Conservation (phyloP, 1,139 yeast genomes). For the Pichia sp. region DNA sequence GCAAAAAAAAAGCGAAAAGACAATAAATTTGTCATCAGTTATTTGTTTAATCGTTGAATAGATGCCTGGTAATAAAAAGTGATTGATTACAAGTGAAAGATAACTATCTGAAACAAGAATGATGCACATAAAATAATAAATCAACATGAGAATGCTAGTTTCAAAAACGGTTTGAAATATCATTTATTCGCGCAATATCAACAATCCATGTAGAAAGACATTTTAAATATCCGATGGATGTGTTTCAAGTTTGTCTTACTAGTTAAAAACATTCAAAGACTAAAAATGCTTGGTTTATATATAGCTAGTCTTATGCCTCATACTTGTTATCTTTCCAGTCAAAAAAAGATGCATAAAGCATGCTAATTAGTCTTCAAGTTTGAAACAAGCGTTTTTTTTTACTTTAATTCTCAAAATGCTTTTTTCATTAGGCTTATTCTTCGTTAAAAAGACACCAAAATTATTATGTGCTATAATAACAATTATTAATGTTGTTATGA, state of each 20-base stretch:
- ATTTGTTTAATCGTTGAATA: neutral
- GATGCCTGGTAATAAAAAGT: neutral
- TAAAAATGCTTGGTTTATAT: neutral
- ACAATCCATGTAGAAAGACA: neutral
- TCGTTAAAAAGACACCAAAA: conserved; percentile 19
- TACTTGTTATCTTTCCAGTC: too few species aligned
- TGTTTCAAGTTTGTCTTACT: neutral
- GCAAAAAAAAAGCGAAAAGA: neutral
- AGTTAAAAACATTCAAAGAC: neutral
- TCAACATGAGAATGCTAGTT: neutral
- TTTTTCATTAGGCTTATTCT: conserved; percentile 6
- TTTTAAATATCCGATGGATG: neutral
- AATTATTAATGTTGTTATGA: conserved; percentile 23
- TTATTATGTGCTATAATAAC: conserved; percentile 16
- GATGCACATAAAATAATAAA: neutral
- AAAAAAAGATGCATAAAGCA: too few species aligned
- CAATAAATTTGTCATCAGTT: neutral
- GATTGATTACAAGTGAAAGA: neutral
- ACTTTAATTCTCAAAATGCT: too few species aligned
- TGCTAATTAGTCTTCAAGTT: too few species aligned
- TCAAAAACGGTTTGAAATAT: neutral
- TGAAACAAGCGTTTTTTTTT: too few species aligned
- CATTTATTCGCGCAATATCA: neutral
- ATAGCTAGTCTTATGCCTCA: too few species aligned
- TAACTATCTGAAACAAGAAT: neutral